Evolutionary conservation across 228 moss, liverwort and hornwort genomes (phyloP).

Genomic region (Sphagnum magellanicum): DNA sequence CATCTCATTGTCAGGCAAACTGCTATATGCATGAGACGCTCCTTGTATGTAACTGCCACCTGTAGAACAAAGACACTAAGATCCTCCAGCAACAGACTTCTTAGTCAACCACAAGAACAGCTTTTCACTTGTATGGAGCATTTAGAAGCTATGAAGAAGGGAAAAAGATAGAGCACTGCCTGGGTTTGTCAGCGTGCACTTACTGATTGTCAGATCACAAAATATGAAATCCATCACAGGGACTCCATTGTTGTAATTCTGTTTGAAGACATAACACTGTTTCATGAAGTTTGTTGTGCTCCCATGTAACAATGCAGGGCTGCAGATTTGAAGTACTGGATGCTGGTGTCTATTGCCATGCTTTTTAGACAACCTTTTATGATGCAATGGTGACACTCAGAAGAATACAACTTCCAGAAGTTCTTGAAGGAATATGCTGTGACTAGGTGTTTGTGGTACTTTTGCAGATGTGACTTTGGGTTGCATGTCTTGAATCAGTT

Average conservation of each 20-base stretch:
- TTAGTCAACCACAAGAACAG: conserved; percentile 26
- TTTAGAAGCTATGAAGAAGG: conserved; percentile 26
- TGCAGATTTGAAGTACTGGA: conserved; percentile 1
- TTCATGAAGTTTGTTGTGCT: conserved; percentile 23
- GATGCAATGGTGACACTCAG: not conserved
- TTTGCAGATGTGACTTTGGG: not conserved
- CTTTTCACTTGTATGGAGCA: conserved; percentile 18
- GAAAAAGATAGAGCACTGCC: conserved; percentile 22
- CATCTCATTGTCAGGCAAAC: conserved; percentile 6
- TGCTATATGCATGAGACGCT: conserved; percentile 23
- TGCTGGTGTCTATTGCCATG: conserved; percentile 12
- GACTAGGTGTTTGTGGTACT: conserved; percentile 1
- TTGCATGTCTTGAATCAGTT: too few relatives aligned
- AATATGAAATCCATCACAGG: conserved; percentile 49
- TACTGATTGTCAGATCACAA: conserved; percentile 29
- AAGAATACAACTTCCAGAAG: not conserved
- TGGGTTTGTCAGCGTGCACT: conserved; percentile 29
- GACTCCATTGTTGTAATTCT: conserved; percentile 64
- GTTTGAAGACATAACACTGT: conserved; percentile 38
- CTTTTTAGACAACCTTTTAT: conserved; percentile 1
- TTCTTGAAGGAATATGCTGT: not conserved
- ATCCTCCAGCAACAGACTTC: conserved; percentile 3
- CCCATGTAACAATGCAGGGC: conserved; percentile 4
- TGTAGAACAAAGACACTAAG: conserved; percentile 18
- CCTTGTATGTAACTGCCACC: conserved; percentile 35